Percentiles rank a stretch among this genome's conserved stretches.
These are phyloP conservation scores for Helicocarpus griseus DNA, from an alignment of 2,329 filamentous ascomycete species.

Conservation along the genomic window DNA sequence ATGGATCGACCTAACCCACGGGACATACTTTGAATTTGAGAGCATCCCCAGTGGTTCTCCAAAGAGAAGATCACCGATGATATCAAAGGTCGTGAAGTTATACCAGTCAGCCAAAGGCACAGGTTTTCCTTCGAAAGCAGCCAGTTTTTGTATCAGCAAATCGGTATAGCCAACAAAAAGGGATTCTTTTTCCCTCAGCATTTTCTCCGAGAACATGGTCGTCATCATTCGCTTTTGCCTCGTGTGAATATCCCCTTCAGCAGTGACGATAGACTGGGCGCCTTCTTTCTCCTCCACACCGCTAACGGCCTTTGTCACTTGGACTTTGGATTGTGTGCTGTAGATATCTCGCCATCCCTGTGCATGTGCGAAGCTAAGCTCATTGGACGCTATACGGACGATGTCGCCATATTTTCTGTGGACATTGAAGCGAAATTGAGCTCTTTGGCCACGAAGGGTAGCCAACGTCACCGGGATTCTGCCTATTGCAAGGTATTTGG, in stretches of 20 bases:
- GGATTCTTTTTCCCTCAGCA: slow-evolving; percentile 30
- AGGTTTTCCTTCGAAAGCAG: slow-evolving; percentile 1
- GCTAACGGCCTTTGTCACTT: slow-evolving; percentile 2
- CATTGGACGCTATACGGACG: slow-evolving; percentile 21
- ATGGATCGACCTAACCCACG: slow-evolving; percentile 18
- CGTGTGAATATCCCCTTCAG: slow-evolving; percentile 17
- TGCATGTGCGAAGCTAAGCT: slow-evolving; percentile 17
- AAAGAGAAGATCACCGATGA: slow-evolving; percentile 18
- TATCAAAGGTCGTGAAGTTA: slow-evolving; percentile 18
- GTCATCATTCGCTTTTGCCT: slow-evolving; percentile 24
- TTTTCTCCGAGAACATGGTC: slow-evolving; percentile 35
- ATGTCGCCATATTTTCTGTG: slow-evolving; percentile 21
- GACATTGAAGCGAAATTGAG: slow-evolving; percentile 10
- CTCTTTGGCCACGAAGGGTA: slow-evolving; percentile 3
- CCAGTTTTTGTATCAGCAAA: slow-evolving; percentile 12
- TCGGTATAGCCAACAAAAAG: slow-evolving; percentile 21
- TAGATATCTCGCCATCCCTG: slow-evolving; percentile 23
- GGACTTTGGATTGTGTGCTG: slow-evolving; percentile 12
- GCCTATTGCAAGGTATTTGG: slow-evolving; percentile 12
- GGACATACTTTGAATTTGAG: slow-evolving; percentile 10
- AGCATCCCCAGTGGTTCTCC: slow-evolving; percentile 16
- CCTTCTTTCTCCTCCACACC: slow-evolving; percentile 7
- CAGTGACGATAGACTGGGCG: slow-evolving; percentile 11
- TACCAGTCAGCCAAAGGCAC: slow-evolving; percentile 15
- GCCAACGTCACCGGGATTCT: slow-evolving; percentile 7